A percentile compares a stretch with the other conserved stretches of the same genome.
These are phyloP conservation scores for Wickerhamiella lipophila DNA, from an alignment of 805 yeast species.

Conservation along the genomic window DNA sequence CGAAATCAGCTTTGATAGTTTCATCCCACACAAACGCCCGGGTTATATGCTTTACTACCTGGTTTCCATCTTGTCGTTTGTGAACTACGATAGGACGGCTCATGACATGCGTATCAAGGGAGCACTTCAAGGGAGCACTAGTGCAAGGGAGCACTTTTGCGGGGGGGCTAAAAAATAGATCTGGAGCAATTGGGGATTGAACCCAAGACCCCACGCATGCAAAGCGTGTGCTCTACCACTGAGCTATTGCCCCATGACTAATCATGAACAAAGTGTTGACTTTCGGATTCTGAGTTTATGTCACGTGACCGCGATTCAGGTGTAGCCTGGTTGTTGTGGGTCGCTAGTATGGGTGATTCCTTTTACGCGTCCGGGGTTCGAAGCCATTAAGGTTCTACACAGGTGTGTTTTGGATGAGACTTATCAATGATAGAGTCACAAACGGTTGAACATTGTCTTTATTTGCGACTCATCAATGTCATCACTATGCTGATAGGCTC, in stretches of 20 bases:
- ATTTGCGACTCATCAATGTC: no score
- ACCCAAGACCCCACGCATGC: conserved; percentile 21
- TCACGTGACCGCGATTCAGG: neutral
- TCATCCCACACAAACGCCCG: conserved; percentile 22
- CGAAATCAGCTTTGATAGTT: conserved; percentile 29
- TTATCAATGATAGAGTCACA: no score
- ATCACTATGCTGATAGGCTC: no score
- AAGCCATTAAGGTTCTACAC: no score
- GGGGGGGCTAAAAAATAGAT: conserved; percentile 8
- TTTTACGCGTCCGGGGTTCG: no score
- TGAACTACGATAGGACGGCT: conserved; percentile 14
- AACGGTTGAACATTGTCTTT: no score
- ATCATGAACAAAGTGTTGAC: neutral
- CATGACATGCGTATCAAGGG: neutral
- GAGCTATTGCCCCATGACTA: conserved; percentile 17
- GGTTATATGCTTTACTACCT: conserved; percentile 21
- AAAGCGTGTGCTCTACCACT: conserved; percentile 21
- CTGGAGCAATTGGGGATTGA: conserved; percentile 19
- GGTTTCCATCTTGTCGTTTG: conserved; percentile 24
- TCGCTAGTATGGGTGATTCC: no score
- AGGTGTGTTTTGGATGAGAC: no score
- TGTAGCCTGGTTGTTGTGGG: no score
- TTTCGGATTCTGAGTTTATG: neutral
- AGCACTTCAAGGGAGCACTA: neutral
- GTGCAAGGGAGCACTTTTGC: neutral